Evolutionary conservation across 371 early-diverging fungal genomes (phyloP), one percentile per base, ranked within the genome.

Genomic region (Paraphysoderma sedebokerense): DNA sequence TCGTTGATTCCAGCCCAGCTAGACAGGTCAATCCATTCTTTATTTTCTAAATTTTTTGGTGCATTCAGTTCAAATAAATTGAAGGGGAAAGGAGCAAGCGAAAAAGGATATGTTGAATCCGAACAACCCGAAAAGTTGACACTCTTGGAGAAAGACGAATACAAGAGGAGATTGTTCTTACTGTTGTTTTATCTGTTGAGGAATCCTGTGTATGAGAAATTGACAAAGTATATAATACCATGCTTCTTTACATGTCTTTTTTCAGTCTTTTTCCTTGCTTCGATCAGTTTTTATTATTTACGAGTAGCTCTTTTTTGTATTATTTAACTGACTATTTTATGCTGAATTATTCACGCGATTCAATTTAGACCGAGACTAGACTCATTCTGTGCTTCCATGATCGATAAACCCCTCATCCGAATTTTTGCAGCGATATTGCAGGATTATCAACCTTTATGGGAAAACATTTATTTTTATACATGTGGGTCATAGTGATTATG

Each of bases 361-460:
- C 35, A 15, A 15, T 35, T 35, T 35, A 35, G 35, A 35, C 35
- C 35, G 35, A 19, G 15, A 19, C 51, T 81, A 46, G 51, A 67
- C n/a, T 55, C 61, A 15, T 62, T 75, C 27, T 62, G 63, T 51
- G 67, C 65, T 38, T 57, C 66, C 41, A 63, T 69, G 23, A 57
- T 58, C 47, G 72, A 68, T 58, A 75, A 71, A 57, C 78, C 77
- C 29, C 53, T 78, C 34, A 50, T 79, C 41, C 74, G 66, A 49
- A 51, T 78, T 45, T 67, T 73, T 5, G 67, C 74, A 51, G 77
- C 77, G 49, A 73, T 82, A 32, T 57, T 89, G 33, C 71, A 72
- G 30, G 92, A 92, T 56, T 95, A 95, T 59, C 73, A 83, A 54
- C 92, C 92, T 5, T 67, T 95, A 35, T 92, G 90, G 89, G 85